Base-by-base conservation (phyloP, 2,329 filamentous ascomycete species). In the Pestalotiopsis fici region DNA sequence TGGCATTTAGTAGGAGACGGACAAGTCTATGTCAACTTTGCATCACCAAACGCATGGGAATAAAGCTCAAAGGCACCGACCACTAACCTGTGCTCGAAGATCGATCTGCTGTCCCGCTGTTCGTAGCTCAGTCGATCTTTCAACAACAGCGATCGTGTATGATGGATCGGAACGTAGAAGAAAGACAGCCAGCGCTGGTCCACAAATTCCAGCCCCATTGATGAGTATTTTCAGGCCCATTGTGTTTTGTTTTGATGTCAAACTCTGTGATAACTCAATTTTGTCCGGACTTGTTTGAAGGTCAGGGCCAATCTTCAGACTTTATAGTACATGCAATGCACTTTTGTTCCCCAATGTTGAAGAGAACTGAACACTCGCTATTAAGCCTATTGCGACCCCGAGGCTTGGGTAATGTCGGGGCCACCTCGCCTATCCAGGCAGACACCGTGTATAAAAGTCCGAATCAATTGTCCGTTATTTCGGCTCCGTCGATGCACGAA, bases 21-120 rank as follows among this genome's bases (percentile, higher is more conserved):
- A 35, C 31, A 35, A 35, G 3, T 6, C 31, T 35, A 6, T 11
- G 3, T 35, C 11, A 6, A 35, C 7, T 9, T 6, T 11, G 11
- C 31, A 35, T 35, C 11, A 7, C 11, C 31, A 35, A 35, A 35
- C 11, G 11, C 31, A 35, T 35, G 31, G 31, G 31, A 35, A 35
- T 11, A 6, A 35, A 35, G 31, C 6, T 7, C 11, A 11, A 11
- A 35, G 31, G 31, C 31, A 35, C 31, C 31, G 31, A 35, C 31
- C 11, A 35, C 31, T 35, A 11, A 35, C 31, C 31, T 81, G 77
- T 4, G 75, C 79, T 1, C 81, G 80, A 11, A 85, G 71, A 70
- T 85, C 83, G 37, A 85, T 77, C 65, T 85, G 82, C 68, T 82
- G 82, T 0, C 83, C 83, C 1, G 76, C 71, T 1, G 74, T 69